A percentile compares a stretch with the other conserved stretches of the same genome.
These are phyloP conservation scores for Wolfiporia cocos DNA, from an alignment of 1,284 basidiomycete species.

Conservation along the genomic window DNA sequence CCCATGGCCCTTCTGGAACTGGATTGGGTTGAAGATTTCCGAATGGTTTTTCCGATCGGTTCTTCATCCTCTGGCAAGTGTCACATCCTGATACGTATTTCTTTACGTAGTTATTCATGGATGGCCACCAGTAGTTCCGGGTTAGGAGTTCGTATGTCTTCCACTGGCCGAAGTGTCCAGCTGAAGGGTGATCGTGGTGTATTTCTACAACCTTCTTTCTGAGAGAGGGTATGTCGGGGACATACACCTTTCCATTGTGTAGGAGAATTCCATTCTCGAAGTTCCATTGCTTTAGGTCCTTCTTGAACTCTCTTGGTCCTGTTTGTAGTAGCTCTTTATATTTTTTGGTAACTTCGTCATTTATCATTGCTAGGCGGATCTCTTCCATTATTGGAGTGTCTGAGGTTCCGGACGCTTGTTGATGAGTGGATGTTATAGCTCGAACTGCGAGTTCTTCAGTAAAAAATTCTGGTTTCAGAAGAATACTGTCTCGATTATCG, in stretches of 20 bases:
- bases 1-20: constrained; percentile 26
- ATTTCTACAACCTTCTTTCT: constrained; percentile 16
- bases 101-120: not conserved
- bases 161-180: constrained; percentile 31
- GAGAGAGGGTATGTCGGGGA: constrained; percentile 20
- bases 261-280: constrained; percentile 22
- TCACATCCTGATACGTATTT: constrained; percentile 23
- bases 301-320: not conserved
- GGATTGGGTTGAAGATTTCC: constrained; percentile 12
- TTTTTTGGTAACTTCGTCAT: not conserved
- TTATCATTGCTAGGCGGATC: not conserved
- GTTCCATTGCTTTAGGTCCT: not conserved
- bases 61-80: constrained; percentile 14
- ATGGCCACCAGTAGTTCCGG: not conserved
- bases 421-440: not conserved
- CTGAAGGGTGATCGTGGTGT: constrained; percentile 22
- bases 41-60: not conserved
- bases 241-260: constrained; percentile 20
- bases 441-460: no score
- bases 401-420: not conserved
- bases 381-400: not conserved
- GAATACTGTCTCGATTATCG: constrained; percentile 8
- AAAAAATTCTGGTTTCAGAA: constrained; percentile 11
- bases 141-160: not conserved
- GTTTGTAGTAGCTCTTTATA: not conserved